A percentile compares a stretch with the other conserved stretches of the same genome.
These are phyloP conservation scores for Niveomyces coronatus DNA, from an alignment of 2,329 filamentous ascomycete species.

Conservation along the genomic window DNA sequence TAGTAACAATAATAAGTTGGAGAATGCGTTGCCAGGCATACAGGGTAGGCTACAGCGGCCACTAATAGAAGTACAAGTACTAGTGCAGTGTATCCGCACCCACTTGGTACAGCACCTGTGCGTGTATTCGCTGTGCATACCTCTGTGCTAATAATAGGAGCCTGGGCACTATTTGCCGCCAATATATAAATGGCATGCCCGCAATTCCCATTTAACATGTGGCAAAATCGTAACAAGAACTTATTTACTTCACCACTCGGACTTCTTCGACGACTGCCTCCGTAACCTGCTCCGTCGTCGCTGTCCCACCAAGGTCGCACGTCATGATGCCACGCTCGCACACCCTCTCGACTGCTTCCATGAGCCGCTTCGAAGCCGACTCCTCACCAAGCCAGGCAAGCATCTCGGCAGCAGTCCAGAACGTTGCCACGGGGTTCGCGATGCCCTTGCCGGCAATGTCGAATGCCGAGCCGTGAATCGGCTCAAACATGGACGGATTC, in stretches of 20 bases:
- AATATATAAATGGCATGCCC: too few relatives aligned
- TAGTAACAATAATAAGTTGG: not conserved
- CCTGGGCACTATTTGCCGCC: too few relatives aligned
- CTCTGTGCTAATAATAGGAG: too few relatives aligned
- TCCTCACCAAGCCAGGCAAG: slow-evolving; percentile 45
- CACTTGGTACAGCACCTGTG: too few relatives aligned
- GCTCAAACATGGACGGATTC: slow-evolving; percentile 50
- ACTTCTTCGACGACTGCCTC: slow-evolving; percentile 20
- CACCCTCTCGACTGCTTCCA: slow-evolving; percentile 42
- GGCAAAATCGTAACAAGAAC: too few relatives aligned
- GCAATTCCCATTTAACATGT: too few relatives aligned
- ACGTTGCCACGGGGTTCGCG: slow-evolving; percentile 47
- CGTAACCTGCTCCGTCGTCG: slow-evolving; percentile 26
- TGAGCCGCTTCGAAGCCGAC: slow-evolving; percentile 36
- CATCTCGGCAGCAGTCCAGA: slow-evolving; percentile 51
- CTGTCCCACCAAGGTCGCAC: slow-evolving; percentile 40
- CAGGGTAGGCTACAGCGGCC: too few relatives aligned
- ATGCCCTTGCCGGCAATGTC: slow-evolving; percentile 47
- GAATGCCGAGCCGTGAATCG: slow-evolving; percentile 49
- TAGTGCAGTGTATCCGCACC: not conserved
- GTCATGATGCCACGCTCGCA: slow-evolving; percentile 42
- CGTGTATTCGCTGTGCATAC: too few relatives aligned
- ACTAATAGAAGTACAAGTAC: too few relatives aligned
- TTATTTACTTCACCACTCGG: slow-evolving; percentile 15
- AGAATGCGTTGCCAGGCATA: not conserved